Conservation (phyloP, 2,329 filamentous ascomycete species). For the Cadophora luteo-olivacea region DNA sequence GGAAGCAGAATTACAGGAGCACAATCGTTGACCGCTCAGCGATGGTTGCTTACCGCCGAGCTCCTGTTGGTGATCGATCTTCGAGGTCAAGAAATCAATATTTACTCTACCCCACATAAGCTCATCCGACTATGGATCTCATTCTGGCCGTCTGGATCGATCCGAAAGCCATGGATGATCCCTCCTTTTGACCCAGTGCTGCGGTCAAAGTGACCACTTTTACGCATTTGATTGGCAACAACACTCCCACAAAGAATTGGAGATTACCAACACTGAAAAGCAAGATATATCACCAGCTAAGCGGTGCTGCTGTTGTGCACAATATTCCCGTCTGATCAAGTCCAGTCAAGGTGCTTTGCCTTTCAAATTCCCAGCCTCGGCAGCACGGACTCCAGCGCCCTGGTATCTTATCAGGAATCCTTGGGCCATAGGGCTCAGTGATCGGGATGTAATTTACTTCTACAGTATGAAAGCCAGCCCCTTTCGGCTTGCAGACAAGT, state of each 20-base stretch:
- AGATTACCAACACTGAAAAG: neutral
- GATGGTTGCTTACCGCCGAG: neutral
- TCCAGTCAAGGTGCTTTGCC: neutral
- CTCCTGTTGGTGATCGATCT: conserved; percentile 9
- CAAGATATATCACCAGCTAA: neutral
- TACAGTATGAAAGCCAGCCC: neutral
- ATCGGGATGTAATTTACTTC: conserved; percentile 14
- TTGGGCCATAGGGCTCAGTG: conserved; percentile 21
- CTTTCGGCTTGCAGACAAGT: conserved; percentile 5
- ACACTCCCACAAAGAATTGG: neutral
- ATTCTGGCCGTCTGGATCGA: neutral
- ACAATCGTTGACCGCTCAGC: neutral
- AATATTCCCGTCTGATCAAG: neutral
- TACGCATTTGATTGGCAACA: neutral
- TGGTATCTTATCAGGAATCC: conserved; percentile 28
- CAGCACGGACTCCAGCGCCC: conserved; percentile 6
- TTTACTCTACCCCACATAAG: conserved; percentile 4
- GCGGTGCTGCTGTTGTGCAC: neutral
- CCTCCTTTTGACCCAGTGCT: neutral
- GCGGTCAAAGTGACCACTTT: neutral
- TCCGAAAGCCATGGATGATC: neutral
- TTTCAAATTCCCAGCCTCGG: neutral
- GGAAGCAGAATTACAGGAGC: neutral
- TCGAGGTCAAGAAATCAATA: conserved; percentile 5
- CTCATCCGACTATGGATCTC: neutral